A percentile compares a stretch with the other conserved stretches of the same genome.
Evolutionary conservation across 2,329 filamentous ascomycete species (phyloP).

Genomic region (Ophiostoma perfectum): DNA sequence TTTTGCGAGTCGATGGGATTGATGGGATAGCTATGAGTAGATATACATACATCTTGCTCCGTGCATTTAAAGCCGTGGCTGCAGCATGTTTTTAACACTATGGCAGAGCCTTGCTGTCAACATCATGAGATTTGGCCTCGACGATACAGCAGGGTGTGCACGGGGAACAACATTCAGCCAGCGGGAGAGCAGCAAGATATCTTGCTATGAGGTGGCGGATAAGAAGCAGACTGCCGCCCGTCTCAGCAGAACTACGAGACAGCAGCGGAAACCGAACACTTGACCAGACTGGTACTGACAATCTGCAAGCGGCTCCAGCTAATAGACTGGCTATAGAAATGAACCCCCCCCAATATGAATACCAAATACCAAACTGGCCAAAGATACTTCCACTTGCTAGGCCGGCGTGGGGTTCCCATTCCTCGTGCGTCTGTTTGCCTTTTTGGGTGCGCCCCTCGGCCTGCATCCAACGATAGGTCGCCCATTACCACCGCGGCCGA

Average conservation of each 20-base stretch:
- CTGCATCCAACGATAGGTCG: constrained; percentile 13
- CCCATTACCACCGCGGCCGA: constrained; percentile 14
- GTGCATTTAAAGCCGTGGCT: not conserved
- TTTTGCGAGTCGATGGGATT: not conserved
- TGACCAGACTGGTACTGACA: not conserved
- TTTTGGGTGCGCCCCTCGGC: not conserved
- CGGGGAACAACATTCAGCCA: not conserved
- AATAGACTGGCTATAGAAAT: too few species aligned
- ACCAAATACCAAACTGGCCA: not conserved
- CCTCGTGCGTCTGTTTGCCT: not conserved
- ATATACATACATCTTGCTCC: not conserved
- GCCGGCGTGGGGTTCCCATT: constrained; percentile 20
- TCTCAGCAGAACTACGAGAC: not conserved
- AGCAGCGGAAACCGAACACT: not conserved
- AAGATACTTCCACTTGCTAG: constrained; percentile 1
- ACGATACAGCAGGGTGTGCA: not conserved
- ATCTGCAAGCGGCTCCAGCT: too few species aligned
- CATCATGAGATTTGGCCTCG: not conserved
- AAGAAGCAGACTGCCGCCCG: not conserved
- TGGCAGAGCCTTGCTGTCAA: not conserved
- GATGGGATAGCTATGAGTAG: not conserved
- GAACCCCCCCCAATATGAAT: not conserved
- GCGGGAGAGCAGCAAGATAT: not conserved
- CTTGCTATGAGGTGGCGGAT: not conserved
- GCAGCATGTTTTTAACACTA: not conserved